These are phyloP conservation scores for Creolimax fragrantissima DNA, from an alignment of 78 protist species.

Conservation along the genomic window DNA sequence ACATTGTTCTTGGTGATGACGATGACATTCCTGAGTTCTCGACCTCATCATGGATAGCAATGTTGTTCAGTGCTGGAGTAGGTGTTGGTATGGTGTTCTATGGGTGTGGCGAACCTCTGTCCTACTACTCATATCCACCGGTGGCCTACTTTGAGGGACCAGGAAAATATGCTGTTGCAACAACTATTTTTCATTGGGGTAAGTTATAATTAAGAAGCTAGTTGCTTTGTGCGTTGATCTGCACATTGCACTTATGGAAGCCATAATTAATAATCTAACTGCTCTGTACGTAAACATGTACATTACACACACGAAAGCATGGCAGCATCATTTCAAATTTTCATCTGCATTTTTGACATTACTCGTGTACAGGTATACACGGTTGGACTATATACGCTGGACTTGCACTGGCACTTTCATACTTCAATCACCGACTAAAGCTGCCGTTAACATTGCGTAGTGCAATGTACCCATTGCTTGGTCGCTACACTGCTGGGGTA, in stretches of 20 bases:
- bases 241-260: too few relatives aligned
- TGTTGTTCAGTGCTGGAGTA: neutral
- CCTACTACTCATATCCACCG: neutral
- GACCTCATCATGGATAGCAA: neutral
- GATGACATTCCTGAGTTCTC: neutral
- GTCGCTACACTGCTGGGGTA: neutral
- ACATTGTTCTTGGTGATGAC: neutral
- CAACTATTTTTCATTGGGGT: neutral
- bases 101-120: neutral
- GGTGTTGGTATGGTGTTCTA: neutral
- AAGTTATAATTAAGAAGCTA: too few relatives aligned
- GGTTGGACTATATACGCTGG: neutral
- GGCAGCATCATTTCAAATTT: too few relatives aligned
- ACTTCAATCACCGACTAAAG: neutral
- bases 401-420: neutral
- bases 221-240: too few relatives aligned
- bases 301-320: too few relatives aligned
- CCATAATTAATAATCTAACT: too few relatives aligned
- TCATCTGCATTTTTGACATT: too few relatives aligned
- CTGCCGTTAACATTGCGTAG: neutral
- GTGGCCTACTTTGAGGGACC: neutral
- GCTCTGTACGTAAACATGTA: too few relatives aligned
- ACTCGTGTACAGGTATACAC: neutral
- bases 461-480: neutral
- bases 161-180: neutral